Evolutionary conservation across 345 rosid genomes (phyloP).

Genomic region (Gossypium ekmanianum): DNA sequence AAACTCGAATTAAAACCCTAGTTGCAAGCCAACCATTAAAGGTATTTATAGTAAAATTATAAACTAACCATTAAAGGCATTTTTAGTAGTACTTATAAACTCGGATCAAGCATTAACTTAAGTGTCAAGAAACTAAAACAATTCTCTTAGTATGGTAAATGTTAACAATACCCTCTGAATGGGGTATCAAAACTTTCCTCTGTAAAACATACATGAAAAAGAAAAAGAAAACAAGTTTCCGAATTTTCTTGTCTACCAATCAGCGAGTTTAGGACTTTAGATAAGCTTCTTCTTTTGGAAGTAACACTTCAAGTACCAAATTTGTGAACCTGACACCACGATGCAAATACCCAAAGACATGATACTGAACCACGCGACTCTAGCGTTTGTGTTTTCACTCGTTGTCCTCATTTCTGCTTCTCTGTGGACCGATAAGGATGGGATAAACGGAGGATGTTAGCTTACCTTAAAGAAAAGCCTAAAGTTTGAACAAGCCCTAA

Average conservation of each 20-base stretch:
- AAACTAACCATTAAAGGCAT: no score
- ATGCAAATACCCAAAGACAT: constrained; percentile 75
- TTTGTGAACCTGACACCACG: constrained; percentile 54
- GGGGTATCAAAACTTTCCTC: background rate
- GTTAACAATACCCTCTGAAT: background rate
- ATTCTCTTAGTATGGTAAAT: background rate
- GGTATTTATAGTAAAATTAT: background rate
- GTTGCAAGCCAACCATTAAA: background rate
- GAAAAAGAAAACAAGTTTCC: background rate
- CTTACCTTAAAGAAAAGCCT: constrained; percentile 5
- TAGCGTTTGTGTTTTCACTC: constrained; percentile 65
- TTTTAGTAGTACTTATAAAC: no score
- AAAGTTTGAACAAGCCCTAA: background rate
- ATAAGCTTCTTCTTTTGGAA: constrained; percentile 87
- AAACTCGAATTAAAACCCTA: background rate
- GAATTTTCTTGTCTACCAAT: constrained; percentile 7
- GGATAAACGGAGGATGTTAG: background rate
- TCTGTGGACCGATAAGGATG: constrained; percentile 35
- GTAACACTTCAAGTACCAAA: constrained; percentile 76
- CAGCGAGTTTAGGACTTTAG: constrained; percentile 24
- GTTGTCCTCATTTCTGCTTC: constrained; percentile 73
- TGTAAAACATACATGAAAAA: background rate
- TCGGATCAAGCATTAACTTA: background rate
- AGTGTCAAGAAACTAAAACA: background rate
- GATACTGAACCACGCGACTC: constrained; percentile 76